Base-by-base conservation (phyloP, 495 filamentous ascomycete species). In the Aspergillus ellipticus region DNA sequence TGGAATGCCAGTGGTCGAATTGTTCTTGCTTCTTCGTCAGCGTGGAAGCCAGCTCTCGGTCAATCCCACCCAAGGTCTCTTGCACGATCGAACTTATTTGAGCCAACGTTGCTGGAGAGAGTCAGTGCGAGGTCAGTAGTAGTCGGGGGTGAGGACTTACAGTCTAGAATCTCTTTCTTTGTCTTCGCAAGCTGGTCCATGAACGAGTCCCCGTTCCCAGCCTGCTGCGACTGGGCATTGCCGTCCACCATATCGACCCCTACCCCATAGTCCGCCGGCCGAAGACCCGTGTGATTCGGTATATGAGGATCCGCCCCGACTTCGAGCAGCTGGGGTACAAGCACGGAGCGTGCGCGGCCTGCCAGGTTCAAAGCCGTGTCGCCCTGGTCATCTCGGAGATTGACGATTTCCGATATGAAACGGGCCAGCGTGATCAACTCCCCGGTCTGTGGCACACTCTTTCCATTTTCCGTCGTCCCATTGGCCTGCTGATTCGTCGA, bases 401-500 rank as follows among this genome's bases (percentile, higher is more conserved):
- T 97, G 56, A 98, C 93, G 61, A 98, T 89, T 62, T 97, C 92
- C 20, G 87, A 87, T 79, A 98, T 95, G 72, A 98, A 97, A 35
- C 89, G 85, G 5, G 85, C 90, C 19, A 98, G 78, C 29, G 85
- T 85, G 66, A 97, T 94, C 55, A 87, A 83, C 37, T 85, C 84
- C 4, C 64, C 65, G 5, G 58, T 58, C 26, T 69, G 42, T 45
- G 76, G 63, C 8, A 63, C 63, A 42, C 68, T 64, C 58, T 69
- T 55, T 15, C 51, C 51, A 49, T 55, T 67, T 9, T 62, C 65
- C 28, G 42, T 50, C 24, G 51, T 49, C 4, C 68, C 71, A 56
- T 75, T 72, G 24, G 61, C 67, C 11, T 66, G 59, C 59, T 88
- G 85, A 57, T 77, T 87, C 55, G 76, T 81, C 21, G 82, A 74